Percentiles rank a stretch among this genome's conserved stretches.
Evolutionary conservation across 2,329 filamentous ascomycete species (phyloP).

Genomic region (Penicillium sp.): DNA sequence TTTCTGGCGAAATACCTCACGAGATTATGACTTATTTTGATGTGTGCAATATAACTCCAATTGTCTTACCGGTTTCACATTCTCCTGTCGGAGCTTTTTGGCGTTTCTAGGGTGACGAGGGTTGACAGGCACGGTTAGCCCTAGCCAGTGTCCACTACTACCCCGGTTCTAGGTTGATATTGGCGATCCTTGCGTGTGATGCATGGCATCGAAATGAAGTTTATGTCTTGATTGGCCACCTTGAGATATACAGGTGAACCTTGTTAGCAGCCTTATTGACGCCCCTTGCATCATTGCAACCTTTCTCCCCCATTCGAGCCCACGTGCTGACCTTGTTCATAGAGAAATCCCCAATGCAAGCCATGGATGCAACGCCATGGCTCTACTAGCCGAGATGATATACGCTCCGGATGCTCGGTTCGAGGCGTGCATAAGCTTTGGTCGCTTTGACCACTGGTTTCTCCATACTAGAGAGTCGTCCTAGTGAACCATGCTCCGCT

Average conservation of each 20-base stretch:
- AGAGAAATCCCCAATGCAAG: neutral
- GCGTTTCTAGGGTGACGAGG: conserved; percentile 1
- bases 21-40: conserved; percentile 11
- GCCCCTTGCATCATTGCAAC: conserved; percentile 24
- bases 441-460: conserved; percentile 2
- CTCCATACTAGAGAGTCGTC: neutral
- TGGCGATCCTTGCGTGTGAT: conserved; percentile 27
- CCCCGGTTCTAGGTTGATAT: conserved; percentile 13
- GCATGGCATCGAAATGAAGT: conserved; percentile 6
- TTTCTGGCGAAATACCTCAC: conserved; percentile 8
- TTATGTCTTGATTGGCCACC: neutral
- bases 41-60: conserved; percentile 9
- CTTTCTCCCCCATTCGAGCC: conserved; percentile 4
- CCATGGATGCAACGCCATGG: conserved; percentile 4
- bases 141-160: conserved; percentile 1
- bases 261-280: neutral
- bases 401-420: conserved; percentile 12
- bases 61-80: conserved; percentile 1
- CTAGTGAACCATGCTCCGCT: conserved; percentile 8
- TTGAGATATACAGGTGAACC: neutral
- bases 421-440: conserved; percentile 17
- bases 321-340: conserved; percentile 17
- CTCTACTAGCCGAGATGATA: neutral
- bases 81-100: neutral
- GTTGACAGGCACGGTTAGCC: neutral